Percentiles rank a stretch among this genome's conserved stretches.
phyloP scores from a whole-genome alignment of 768 basidiomycete genomes.

The Tulasnella sp. region DNA sequence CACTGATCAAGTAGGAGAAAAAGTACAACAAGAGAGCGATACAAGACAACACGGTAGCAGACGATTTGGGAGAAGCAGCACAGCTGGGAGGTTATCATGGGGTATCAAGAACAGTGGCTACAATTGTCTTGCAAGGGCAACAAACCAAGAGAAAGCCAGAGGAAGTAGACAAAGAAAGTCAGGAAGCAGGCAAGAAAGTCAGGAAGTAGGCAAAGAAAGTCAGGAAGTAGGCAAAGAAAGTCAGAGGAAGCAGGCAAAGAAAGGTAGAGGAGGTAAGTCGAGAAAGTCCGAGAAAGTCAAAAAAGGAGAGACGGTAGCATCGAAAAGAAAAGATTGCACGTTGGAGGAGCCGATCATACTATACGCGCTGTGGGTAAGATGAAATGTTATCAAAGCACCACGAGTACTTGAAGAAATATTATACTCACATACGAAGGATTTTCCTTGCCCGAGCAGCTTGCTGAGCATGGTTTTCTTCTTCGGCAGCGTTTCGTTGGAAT shows the following conservation, averaged over 20 bases:
- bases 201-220: no score
- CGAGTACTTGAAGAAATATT: neutral
- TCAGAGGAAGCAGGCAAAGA: neutral
- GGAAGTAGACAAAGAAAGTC: no score
- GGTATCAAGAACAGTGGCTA: constrained; percentile 9
- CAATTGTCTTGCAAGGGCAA: neutral
- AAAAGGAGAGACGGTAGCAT: neutral
- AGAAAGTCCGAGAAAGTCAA: neutral
- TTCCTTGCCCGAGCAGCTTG: neutral
- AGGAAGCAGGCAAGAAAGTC: no score
- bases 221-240: no score
- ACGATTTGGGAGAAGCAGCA: neutral
- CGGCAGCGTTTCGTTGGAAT: neutral
- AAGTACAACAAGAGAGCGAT: constrained; percentile 1
- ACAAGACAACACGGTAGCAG: neutral
- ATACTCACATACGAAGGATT: neutral
- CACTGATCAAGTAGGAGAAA: neutral
- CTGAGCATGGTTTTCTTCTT: neutral
- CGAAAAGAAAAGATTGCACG: neutral
- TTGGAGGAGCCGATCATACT: neutral
- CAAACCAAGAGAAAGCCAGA: neutral
- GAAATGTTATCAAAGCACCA: neutral
- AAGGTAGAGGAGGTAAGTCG: no score
- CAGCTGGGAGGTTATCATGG: neutral
- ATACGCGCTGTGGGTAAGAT: neutral